Evolutionary conservation across 176 grass and related monocot genomes (phyloP), one percentile per base, ranked within the genome.

Genomic region (Hsuehochloa calcarea): DNA sequence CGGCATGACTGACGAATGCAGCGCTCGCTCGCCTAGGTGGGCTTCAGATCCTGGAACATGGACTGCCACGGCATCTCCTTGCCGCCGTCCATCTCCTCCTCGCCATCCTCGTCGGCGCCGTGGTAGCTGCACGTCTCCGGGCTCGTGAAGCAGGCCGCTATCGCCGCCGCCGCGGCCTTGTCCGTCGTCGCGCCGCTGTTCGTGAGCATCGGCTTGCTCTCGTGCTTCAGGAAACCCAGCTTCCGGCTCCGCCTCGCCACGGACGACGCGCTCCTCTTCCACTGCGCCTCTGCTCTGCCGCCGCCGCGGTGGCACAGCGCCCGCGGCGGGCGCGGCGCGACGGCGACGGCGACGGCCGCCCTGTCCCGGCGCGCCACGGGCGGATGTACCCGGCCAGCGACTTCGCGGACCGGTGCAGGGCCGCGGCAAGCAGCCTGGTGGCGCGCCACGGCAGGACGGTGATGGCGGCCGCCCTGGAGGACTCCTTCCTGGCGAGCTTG

Each of bases 41-140:
- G 96, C 35, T 93, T 95, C 27, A 95, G 89, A 84, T 92, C 89
- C 87, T 93, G 80, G 91, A 98, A 98, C 96, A 98, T 92, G 66
- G 85, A 83, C 77, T 93, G 93, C 96, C 96, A 98, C 74, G 68
- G 82, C 77, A 90, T 85, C 80, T 90, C 91, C 72, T 85, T 84
- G 43, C 2, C 78, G 83, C 4, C 63, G 68, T 15, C 40, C 6
- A 5, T 38, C 55, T 80, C 82, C 1, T 43, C 70, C 0, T 69
- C 74, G 0, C 50, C 66, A 10, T 35, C 61, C 0, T 23, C 63
- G 19, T 59, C 88, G n/a, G 79, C 77, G 0, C 51, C 71, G 31
- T 78, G 29, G 52, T 67, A 52, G 47, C 4, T 29, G 61, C 37
- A 34, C 5, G 59, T 55, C 31, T 86, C 76, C 8, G 61, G 69